Percentiles rank a stretch among this genome's conserved stretches.
Conservation (phyloP, 129 eudicot genomes). For the Escallonia rubra region DNA sequence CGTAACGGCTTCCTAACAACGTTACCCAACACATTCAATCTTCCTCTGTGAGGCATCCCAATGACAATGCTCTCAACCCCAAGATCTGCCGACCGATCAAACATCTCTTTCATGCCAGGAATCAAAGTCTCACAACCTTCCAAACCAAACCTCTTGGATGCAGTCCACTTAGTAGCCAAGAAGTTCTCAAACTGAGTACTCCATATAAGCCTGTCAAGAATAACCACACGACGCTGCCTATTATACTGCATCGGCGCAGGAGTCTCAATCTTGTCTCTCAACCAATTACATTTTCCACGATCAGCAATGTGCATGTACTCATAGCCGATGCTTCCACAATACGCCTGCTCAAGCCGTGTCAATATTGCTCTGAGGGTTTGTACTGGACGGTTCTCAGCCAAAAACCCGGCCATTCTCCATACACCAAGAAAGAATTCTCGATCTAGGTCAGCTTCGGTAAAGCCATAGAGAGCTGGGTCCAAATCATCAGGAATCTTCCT, state of each 20-base stretch:
- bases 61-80: slow-evolving; percentile 98
- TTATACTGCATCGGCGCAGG: slow-evolving; percentile 78
- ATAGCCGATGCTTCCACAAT: slow-evolving; percentile 81
- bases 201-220: slow-evolving; percentile 94
- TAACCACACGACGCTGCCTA: slow-evolving; percentile 81
- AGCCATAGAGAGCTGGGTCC: slow-evolving; percentile 79
- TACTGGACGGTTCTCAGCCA: slow-evolving; percentile 95
- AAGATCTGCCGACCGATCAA: slow-evolving; percentile 90
- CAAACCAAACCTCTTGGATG: slow-evolving; percentile 94
- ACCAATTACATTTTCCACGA: slow-evolving; percentile 88
- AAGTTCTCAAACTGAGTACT: slow-evolving; percentile 94
- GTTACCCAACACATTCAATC: slow-evolving; percentile 88
- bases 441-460: slow-evolving; percentile 83
- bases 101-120: slow-evolving; percentile 99
- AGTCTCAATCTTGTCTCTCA: slow-evolving; percentile 87
- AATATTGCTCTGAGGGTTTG: slow-evolving; percentile 81
- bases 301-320: slow-evolving; percentile 99
- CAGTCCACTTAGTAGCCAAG: slow-evolving; percentile 96
- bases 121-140: slow-evolving; percentile 96
- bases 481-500: slow-evolving; percentile 72
- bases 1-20: slow-evolving; percentile 86
- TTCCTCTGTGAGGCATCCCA: slow-evolving; percentile 97
- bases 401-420: slow-evolving; percentile 88
- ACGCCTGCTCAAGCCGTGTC: slow-evolving; percentile 94
- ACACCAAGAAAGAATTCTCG: slow-evolving; percentile 92